Conservation (phyloP, 2,329 filamentous ascomycete species). For the Davidsoniella neocaledoniae region DNA sequence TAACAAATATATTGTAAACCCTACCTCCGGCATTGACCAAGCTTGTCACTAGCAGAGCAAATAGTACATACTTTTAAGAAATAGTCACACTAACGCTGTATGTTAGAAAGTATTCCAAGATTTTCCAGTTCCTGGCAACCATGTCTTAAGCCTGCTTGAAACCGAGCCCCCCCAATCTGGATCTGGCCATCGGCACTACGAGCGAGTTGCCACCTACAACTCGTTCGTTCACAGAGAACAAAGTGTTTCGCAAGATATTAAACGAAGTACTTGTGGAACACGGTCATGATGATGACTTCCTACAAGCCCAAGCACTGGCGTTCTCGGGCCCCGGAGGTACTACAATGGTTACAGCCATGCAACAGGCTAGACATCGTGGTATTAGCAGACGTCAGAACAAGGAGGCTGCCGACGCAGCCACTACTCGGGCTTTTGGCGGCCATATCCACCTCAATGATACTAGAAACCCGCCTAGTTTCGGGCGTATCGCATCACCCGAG, state of each 20-base stretch:
- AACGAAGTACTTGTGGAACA: slow-evolving; percentile 38
- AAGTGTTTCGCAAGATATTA: slow-evolving; percentile 39
- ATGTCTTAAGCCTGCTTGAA: slow-evolving; percentile 43
- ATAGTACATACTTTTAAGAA: neutral
- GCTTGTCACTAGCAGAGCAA: neutral
- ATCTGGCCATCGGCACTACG: slow-evolving; percentile 42
- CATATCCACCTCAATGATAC: slow-evolving; percentile 49
- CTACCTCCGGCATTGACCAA: neutral
- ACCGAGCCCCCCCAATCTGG: slow-evolving; percentile 34
- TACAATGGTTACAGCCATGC: neutral
- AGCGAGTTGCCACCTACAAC: slow-evolving; percentile 44
- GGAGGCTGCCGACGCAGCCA: slow-evolving; percentile 38
- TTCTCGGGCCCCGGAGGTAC: slow-evolving; percentile 42
- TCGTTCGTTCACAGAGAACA: slow-evolving; percentile 41
- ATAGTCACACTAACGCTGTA: neutral
- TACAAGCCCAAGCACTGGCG: slow-evolving; percentile 39
- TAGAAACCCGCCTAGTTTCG: slow-evolving; percentile 48
- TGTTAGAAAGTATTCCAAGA: slow-evolving; percentile 41
- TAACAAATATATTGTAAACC: slow-evolving; percentile 38
- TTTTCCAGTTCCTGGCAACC: slow-evolving; percentile 25
- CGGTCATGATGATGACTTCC: slow-evolving; percentile 37
- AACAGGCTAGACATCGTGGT: slow-evolving; percentile 4
- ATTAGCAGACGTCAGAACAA: slow-evolving; percentile 14
- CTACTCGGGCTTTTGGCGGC: slow-evolving; percentile 41
- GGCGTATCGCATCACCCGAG: slow-evolving; percentile 51